Conservation (phyloP, 2,329 filamentous ascomycete genomes). For the Diaporthe eres region DNA sequence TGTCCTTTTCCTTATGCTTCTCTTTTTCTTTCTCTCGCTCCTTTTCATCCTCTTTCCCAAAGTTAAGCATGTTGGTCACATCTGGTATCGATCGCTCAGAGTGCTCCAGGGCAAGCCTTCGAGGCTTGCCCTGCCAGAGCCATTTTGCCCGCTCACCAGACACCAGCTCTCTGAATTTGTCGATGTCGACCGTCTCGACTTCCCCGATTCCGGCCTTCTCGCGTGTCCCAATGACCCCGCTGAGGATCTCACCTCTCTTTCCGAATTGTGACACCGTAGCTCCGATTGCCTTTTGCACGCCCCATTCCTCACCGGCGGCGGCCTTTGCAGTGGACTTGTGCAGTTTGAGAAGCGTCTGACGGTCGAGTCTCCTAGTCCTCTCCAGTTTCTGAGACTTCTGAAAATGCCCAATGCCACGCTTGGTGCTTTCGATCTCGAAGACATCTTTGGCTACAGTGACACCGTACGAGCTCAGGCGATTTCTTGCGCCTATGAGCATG, state of each 20-base stretch:
- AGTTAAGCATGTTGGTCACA: constrained; percentile 58
- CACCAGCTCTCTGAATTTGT: constrained; percentile 82
- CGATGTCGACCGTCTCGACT: constrained; percentile 91
- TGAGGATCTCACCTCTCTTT: constrained; percentile 93
- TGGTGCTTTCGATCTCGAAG: constrained; percentile 87
- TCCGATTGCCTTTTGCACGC: constrained; percentile 93
- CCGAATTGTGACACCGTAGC: constrained; percentile 95
- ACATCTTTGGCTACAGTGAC: constrained; percentile 91
- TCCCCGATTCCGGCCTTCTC: constrained; percentile 93
- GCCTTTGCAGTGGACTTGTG: constrained; percentile 91
- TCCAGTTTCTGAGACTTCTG: constrained; percentile 90
- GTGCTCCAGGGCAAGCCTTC: constrained; percentile 70
- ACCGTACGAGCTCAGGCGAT: constrained; percentile 86
- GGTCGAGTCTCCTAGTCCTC: constrained; percentile 83
- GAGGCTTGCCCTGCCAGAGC: constrained; percentile 93
- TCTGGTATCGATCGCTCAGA: constrained; percentile 63
- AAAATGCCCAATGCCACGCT: constrained; percentile 87
- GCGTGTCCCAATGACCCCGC: constrained; percentile 90
- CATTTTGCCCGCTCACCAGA: constrained; percentile 90
- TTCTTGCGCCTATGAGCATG: constrained; percentile 89
- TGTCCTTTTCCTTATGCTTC: constrained; percentile 33
- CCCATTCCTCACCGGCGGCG: constrained; percentile 90
- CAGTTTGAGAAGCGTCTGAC: constrained; percentile 84
- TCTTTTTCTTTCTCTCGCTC: constrained; percentile 39
- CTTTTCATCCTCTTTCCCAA: constrained; percentile 70